Evolutionary conservation across 2,329 filamentous ascomycete species (phyloP).

Genomic region (Dactylonectria macrodidyma): DNA sequence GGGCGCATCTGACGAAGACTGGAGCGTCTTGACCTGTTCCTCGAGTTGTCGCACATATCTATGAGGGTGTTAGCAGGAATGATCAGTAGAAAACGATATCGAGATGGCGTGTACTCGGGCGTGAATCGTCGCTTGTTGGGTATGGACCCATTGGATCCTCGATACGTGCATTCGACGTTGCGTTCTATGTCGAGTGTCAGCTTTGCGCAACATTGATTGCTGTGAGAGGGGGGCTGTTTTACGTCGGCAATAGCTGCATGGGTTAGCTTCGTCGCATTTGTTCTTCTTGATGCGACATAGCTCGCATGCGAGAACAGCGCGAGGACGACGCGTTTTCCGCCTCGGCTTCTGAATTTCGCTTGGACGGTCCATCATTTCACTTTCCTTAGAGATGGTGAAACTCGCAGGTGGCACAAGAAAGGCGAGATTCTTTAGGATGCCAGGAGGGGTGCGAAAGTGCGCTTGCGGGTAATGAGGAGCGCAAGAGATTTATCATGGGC

Average conservation of each 20-base stretch:
- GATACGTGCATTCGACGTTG: conserved; percentile 48
- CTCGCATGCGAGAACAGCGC: conserved; percentile 63
- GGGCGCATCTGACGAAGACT: conserved; percentile 18
- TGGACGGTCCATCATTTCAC: conserved; percentile 4
- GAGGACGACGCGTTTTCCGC: conserved; percentile 45
- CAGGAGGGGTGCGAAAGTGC: too few relatives aligned
- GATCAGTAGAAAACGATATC: neutral
- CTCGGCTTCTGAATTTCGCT: conserved; percentile 21
- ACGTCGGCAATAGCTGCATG: conserved; percentile 46
- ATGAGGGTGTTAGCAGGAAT: neutral
- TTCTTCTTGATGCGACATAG: conserved; percentile 63
- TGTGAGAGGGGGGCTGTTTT: neutral
- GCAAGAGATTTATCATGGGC: neutral
- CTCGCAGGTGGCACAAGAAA: too few relatives aligned
- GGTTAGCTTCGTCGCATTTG: conserved; percentile 62
- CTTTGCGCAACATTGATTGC: neutral
- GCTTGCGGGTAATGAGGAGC: neutral
- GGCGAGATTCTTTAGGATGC: too few relatives aligned
- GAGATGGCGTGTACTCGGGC: conserved; percentile 10
- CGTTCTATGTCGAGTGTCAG: conserved; percentile 23
- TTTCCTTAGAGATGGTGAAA: too few relatives aligned
- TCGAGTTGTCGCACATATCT: conserved; percentile 46
- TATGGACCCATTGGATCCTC: conserved; percentile 34
- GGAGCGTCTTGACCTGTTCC: conserved; percentile 41
- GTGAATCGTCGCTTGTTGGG: conserved; percentile 9